Base-by-base conservation (phyloP, 805 yeast genomes). In the Middelhovenomyces tepae region DNA sequence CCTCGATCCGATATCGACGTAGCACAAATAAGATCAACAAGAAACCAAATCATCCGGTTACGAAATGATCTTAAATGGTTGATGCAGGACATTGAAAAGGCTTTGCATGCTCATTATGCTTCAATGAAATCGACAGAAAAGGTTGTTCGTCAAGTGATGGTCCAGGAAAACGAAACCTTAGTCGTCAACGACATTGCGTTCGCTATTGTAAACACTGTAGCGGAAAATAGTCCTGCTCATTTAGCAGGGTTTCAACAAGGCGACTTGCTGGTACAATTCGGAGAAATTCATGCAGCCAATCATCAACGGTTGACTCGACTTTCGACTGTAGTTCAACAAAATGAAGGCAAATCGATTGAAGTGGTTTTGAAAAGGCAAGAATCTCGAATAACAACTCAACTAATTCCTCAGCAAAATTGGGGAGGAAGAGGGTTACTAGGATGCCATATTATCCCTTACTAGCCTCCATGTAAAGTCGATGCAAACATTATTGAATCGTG, bases 401-500 rank as follows among this genome's bases (percentile, higher is more conserved):
- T 71, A 19, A 48, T 47, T 2, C 89, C 87, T 1, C 53, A 66
- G 4, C 51, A 51, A 4, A 53, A 58, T 10, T 81, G 87, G 87
- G 61, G 59, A 27, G 89, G 89, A 5, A 57, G 59, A 22, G 87
- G 89, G 2, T 43, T 75, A n/a, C 54, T 80, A 21, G 89, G 89
- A 1, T 80, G 86, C 53, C 71, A 68, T 40, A 46, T 79, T 22
- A 59, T 50, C n/a, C 50, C 54, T n/a, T n/a, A n/a, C n/a, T 52
- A 89, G 29, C 98, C 98, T 4, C 98, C 98, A 48, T 89, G 98
- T 40, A 89, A 62, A 3, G 98, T 91, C 26, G 94, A 81, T 1
- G 96, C 89, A 50, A 89, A 89, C 2, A 93, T 75, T 24, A 89
- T 69, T 15, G 73, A 65, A 55, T 89, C 98, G 8, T 81, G 78